phyloP scores from a whole-genome alignment of 2,329 filamentous ascomycete genomes.

The Talaromyces funiculosus region DNA sequence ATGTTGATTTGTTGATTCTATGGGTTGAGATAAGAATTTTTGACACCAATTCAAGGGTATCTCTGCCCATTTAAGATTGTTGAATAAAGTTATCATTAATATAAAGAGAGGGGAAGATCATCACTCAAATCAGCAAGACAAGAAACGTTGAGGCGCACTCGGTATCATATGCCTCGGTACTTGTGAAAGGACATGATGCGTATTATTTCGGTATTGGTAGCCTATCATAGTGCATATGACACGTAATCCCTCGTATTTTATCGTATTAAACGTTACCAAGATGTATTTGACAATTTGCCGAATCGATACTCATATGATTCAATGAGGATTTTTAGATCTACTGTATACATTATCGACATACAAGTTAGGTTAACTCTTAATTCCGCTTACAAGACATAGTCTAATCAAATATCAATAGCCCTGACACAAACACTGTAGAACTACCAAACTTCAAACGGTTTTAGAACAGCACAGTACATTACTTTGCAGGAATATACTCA shows the following conservation, averaged over 20 bases:
- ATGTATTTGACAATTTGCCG: neutral
- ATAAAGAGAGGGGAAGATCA: neutral
- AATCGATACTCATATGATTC: neutral
- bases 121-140: neutral
- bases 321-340: neutral
- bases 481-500: constrained; percentile 20
- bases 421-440: neutral
- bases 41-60: neutral
- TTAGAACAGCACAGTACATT: neutral
- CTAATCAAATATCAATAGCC: neutral
- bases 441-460: neutral
- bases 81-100: neutral
- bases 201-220: neutral
- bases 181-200: neutral
- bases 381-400: neutral
- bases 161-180: constrained; percentile 3
- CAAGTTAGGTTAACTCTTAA: neutral
- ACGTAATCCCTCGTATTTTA: neutral
- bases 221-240: neutral
- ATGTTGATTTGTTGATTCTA: neutral
- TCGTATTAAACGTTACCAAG: neutral
- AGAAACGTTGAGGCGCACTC: neutral
- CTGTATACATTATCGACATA: neutral
- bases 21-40: no score
- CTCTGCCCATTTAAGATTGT: neutral